Evolutionary conservation across 2,329 filamentous ascomycete genomes (phyloP).

Genomic region (Cladosporium velox): DNA sequence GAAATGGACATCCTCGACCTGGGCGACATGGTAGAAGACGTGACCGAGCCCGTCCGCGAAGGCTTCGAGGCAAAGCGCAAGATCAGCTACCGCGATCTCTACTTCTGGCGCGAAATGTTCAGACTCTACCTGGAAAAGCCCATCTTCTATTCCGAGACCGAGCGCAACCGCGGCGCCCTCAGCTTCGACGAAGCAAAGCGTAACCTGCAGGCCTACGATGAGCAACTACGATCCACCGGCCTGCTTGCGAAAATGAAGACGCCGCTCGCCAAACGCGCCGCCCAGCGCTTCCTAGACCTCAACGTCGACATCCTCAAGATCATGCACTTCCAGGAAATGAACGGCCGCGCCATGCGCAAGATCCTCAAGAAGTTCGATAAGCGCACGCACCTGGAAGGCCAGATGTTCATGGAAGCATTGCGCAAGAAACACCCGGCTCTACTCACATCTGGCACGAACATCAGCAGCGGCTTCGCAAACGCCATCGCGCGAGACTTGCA

Average conservation of each 20-base stretch:
- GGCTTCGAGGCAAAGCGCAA: constrained; percentile 37
- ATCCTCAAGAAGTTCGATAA: constrained; percentile 95
- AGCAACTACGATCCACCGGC: constrained; percentile 62
- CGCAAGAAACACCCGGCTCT: constrained; percentile 33
- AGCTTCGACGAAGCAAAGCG: constrained; percentile 65
- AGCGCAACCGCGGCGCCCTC: constrained; percentile 68
- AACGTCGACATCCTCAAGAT: constrained; percentile 77
- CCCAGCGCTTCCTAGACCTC: constrained; percentile 69
- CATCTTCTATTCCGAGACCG: constrained; percentile 79
- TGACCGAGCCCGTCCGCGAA: constrained; percentile 66
- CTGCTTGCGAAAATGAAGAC: constrained; percentile 66
- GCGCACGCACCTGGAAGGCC: constrained; percentile 68
- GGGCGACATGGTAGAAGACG: constrained; percentile 63
- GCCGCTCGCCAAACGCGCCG: constrained; percentile 63
- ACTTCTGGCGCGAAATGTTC: constrained; percentile 78
- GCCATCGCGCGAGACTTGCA: constrained; percentile 75
- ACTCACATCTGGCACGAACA: constrained; percentile 43
- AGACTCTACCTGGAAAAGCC: constrained; percentile 77
- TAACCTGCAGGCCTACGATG: constrained; percentile 71
- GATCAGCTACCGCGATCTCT: constrained; percentile 57
- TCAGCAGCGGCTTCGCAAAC: constrained; percentile 63
- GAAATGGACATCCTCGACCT: constrained; percentile 64
- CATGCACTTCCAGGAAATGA: constrained; percentile 82
- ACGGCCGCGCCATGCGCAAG: constrained; percentile 73
- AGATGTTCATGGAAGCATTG: constrained; percentile 32